phyloP scores from a whole-genome alignment of 805 yeast genomes.

The Cyberlindnera xylosilytica region DNA sequence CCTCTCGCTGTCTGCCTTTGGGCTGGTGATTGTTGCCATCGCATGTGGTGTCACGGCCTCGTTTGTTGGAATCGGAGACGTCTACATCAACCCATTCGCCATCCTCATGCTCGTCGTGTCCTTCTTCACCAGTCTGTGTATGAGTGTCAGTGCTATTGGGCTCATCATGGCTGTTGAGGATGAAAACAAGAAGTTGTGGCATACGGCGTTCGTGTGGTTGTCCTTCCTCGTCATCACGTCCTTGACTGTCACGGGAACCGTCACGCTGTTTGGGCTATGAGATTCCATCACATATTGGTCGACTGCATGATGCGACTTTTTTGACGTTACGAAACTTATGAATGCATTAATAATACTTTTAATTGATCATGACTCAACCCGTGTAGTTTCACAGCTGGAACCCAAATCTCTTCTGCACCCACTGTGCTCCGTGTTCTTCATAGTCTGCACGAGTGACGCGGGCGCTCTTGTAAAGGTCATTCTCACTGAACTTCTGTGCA shows the following conservation, averaged over 20 bases:
- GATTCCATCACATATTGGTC: no score
- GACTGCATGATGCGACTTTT: no score
- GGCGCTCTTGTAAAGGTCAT: constrained; percentile 40
- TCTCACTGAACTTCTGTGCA: constrained; percentile 37
- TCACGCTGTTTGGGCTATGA: constrained; percentile 29
- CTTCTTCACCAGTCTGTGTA: constrained; percentile 38
- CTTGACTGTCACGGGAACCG: constrained; percentile 43
- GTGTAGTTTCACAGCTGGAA: constrained; percentile 27
- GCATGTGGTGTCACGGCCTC: constrained; percentile 42
- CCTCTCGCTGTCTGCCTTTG: constrained; percentile 34
- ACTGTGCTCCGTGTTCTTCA: constrained; percentile 70
- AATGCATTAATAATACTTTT: no score
- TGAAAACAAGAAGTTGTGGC: constrained; percentile 32
- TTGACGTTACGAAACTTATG: neutral
- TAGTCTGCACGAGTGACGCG: constrained; percentile 77
- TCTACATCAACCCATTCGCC: constrained; percentile 23
- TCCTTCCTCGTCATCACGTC: constrained; percentile 37
- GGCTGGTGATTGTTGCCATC: constrained; percentile 41
- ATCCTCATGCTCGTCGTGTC: constrained; percentile 38
- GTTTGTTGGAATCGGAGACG: constrained; percentile 22
- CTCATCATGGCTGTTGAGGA: constrained; percentile 39
- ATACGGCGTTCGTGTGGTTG: constrained; percentile 41
- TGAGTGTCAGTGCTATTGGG: constrained; percentile 42
- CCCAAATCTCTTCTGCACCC: constrained; percentile 42
- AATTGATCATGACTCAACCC: neutral